These are phyloP conservation scores for Pseudonitzschia multiseries DNA, from an alignment of 108 stramenopile species.

Conservation along the genomic window DNA sequence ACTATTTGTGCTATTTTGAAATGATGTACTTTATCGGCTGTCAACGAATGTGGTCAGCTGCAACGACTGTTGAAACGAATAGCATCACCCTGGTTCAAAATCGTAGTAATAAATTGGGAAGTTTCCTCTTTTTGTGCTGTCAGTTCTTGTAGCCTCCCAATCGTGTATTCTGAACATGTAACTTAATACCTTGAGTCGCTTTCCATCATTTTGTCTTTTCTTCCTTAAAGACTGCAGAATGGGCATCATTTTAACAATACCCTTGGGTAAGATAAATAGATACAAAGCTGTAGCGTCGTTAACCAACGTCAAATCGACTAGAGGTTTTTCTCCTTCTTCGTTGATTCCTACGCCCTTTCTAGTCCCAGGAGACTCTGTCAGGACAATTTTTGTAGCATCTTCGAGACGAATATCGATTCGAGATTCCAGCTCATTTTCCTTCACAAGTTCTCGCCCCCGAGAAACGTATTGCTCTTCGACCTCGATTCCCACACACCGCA, in stretches of 20 bases:
- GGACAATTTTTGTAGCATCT: conserved; percentile 44
- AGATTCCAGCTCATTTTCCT: conserved; percentile 18
- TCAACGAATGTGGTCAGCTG: neutral
- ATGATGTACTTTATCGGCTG: too few relatives aligned
- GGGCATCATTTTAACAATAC: conserved; percentile 60
- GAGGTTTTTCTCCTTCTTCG: conserved; percentile 13
- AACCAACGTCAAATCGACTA: conserved; percentile 43
- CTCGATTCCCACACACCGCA: conserved; percentile 80
- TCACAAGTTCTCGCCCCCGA: conserved; percentile 35
- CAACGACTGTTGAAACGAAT: neutral
- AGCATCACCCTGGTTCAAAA: neutral
- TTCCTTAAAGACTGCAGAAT: conserved; percentile 51
- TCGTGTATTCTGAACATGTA: conserved; percentile 73
- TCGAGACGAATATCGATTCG: conserved; percentile 57
- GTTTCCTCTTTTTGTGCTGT: conserved; percentile 44
- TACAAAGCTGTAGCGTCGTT: conserved; percentile 80
- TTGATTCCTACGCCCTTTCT: neutral
- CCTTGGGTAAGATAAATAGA: conserved; percentile 82
- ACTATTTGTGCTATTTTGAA: too few relatives aligned
- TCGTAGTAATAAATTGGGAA: conserved; percentile 66
- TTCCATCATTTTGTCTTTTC: conserved; percentile 30
- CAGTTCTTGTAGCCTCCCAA: conserved; percentile 61
- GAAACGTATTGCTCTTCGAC: conserved; percentile 54
- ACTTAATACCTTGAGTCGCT: conserved; percentile 54
- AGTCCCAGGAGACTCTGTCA: neutral